phyloP scores from a whole-genome alignment of 78 protist genomes.

The Dictyostelium capitatum region DNA sequence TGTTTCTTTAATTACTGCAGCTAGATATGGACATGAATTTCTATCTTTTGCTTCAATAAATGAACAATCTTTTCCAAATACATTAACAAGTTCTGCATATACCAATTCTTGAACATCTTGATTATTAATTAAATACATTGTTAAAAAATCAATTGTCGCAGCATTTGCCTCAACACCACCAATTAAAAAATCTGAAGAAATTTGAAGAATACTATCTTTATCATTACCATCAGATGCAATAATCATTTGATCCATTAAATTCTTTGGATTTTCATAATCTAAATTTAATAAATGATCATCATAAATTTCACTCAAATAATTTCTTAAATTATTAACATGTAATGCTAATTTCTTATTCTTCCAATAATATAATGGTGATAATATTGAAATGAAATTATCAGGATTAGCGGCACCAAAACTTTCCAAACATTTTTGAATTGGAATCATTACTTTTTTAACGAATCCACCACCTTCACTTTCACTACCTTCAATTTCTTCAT shows the following conservation, averaged over 20 bases:
- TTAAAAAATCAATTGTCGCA: neutral
- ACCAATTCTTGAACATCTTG: conserved; percentile 2
- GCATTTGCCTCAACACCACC: neutral
- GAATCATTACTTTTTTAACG: neutral
- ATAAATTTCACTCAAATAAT: neutral
- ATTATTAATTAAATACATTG: neutral
- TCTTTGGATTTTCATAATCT: neutral
- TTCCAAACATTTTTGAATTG: neutral
- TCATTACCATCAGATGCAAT: neutral
- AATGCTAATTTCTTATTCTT: neutral
- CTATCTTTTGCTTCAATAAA: neutral
- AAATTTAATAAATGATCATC: neutral
- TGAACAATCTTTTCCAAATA: neutral
- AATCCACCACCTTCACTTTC: conserved; percentile 21
- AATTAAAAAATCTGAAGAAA: neutral
- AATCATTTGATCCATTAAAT: neutral
- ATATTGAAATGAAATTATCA: neutral
- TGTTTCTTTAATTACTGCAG: neutral
- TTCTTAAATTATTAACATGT: neutral
- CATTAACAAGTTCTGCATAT: neutral
- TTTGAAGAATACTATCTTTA: neutral
- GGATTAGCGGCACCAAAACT: conserved; percentile 7
- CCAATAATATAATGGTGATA: neutral
- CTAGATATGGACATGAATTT: neutral
- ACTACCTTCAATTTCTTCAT: conserved; percentile 6